Base-by-base conservation (phyloP, 345 rosid species). In the Eucalyptus sp. region DNA sequence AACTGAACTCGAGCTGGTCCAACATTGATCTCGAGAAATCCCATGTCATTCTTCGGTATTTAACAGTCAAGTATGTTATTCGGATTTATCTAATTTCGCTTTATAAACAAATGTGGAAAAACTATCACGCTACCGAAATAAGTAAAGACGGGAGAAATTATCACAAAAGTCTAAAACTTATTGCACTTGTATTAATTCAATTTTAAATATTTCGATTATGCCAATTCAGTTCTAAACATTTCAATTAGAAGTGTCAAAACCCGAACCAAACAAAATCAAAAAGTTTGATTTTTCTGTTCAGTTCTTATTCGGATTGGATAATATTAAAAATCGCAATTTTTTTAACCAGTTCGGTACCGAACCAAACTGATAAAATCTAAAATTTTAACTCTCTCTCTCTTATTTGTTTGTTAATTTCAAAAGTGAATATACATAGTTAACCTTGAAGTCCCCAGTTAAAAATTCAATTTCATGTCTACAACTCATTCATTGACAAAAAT, bases 311-410 rank as follows among this genome's bases (percentile, higher is more conserved):
- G 10, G 10, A 52, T 52, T 0, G 0, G 0, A 52, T 3, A 52
- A 52, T 18, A 52, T 52, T 52, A 52, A 52, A 52, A 52, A 52
- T 18, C 4, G 0, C 18, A 52, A 18, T 2, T 18, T 52, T 52
- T 52, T 52, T 52, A 7, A 52, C 58, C 0, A 1, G 2, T 18
- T 52, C 0, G 4, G 8, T 1, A 52, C 58, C 4, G 0, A 7
- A 52, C 10, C 0, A 52, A 18, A 18, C 4, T 18, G 24, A 52
- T 52, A 52, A 52, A 52, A 52, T 18, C 58, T 52, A 52, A 52
- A 3, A 52, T 52, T 52, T 52, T 18, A 52, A 52, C 18, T 52
- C 58, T 52, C 1, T 4, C 24, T 52, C 58, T 18, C 3, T 52
- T 52, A 24, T 18, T 52, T 52, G 8, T 18, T 18, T 52, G 24